A percentile compares a stretch with the other conserved stretches of the same genome.
Conservation (phyloP, 2,329 filamentous ascomycete species). For the Cladophialophora bantiana region DNA sequence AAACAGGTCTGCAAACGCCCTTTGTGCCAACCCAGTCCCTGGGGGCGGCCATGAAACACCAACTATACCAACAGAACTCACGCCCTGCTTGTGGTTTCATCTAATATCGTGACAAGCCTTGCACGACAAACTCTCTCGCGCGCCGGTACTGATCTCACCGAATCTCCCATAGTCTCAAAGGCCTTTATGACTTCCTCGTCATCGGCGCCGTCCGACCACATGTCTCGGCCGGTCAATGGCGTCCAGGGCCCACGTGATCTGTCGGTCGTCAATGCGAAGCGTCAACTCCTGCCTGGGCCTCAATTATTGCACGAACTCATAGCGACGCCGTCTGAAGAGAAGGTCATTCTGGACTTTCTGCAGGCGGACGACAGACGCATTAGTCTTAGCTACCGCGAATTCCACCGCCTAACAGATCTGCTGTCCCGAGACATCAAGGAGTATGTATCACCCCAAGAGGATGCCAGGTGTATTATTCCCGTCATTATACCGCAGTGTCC, state of each 20-base stretch:
- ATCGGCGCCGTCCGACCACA: background rate
- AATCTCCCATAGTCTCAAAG: background rate
- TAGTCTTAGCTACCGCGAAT: conserved; percentile 65
- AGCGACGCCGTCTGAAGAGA: conserved; percentile 46
- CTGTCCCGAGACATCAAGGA: conserved; percentile 28
- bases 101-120: background rate
- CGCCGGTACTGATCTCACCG: background rate
- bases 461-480: conserved; percentile 64
- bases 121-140: background rate
- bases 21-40: background rate
- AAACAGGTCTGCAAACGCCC: background rate
- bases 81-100: background rate
- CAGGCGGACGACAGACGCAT: conserved; percentile 55
- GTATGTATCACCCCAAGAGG: conserved; percentile 35
- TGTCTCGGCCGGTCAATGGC: conserved; percentile 16
- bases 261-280: conserved; percentile 66
- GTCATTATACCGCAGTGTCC: conserved; percentile 79
- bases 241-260: conserved; percentile 43
- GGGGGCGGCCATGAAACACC: conserved; percentile 14
- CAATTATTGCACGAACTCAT: conserved; percentile 70
- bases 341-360: conserved; percentile 70
- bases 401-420: conserved; percentile 52
- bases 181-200: background rate
- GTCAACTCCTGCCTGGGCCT: conserved; percentile 61
- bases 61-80: background rate